These are phyloP conservation scores for Hypoxylon sp. DNA, from an alignment of 2,329 filamentous ascomycete species.

Conservation along the genomic window DNA sequence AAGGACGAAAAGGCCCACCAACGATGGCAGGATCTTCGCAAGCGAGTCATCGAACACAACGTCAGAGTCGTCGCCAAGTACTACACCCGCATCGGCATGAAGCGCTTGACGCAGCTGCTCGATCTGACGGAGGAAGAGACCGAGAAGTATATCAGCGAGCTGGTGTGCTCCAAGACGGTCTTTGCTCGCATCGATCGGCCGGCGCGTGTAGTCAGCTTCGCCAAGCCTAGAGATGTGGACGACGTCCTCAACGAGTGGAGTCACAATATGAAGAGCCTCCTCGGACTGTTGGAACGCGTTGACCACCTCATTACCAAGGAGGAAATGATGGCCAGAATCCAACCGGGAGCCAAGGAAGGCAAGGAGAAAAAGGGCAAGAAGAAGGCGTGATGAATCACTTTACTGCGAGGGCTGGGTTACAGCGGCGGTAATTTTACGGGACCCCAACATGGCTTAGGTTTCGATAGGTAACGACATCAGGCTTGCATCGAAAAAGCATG, in stretches of 20 bases:
- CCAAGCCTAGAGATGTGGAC: conserved; percentile 92
- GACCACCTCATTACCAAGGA: conserved; percentile 99
- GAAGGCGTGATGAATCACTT: conserved; percentile 38
- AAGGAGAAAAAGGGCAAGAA: conserved; percentile 49
- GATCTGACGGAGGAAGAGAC: conserved; percentile 95
- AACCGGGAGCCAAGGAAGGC: conserved; percentile 62
- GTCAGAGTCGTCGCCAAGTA: conserved; percentile 98
- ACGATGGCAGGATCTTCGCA: conserved; percentile 93
- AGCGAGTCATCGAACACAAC: conserved; percentile 99
- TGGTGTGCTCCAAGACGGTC: conserved; percentile 97
- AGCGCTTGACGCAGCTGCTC: conserved; percentile 86
- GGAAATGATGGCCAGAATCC: conserved; percentile 99
- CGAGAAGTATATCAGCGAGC: conserved; percentile 97
- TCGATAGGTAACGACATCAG: conserved; percentile 23
- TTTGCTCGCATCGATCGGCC: conserved; percentile 97
- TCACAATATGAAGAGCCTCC: conserved; percentile 92
- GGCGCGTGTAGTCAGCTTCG: conserved; percentile 90
- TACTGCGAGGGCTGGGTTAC: conserved; percentile 13
- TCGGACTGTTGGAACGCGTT: conserved; percentile 86
- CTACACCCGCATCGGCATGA: conserved; percentile 96
- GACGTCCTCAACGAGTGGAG: conserved; percentile 99
- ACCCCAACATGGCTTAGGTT: conserved; percentile 22
- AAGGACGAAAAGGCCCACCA: conserved; percentile 81
- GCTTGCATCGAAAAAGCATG: conserved; percentile 40
- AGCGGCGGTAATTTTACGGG: conserved; percentile 28